Evolutionary conservation across 495 filamentous ascomycete genomes (phyloP).

Genomic region (Cercophora samala): DNA sequence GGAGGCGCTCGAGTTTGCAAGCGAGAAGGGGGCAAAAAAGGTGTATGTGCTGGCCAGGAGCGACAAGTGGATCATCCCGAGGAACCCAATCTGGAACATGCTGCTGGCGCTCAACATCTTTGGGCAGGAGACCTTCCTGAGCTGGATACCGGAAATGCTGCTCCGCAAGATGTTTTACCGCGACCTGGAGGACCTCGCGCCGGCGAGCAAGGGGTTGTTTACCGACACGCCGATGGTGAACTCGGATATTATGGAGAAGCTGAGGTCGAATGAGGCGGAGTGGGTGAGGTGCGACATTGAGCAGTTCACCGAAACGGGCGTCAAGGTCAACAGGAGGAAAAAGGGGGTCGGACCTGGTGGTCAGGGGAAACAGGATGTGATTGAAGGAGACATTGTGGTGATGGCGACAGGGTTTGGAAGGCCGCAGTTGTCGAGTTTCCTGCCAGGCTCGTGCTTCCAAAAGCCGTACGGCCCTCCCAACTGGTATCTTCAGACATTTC

Average conservation of each 20-base stretch:
- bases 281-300: slow-evolving; percentile 81
- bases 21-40: slow-evolving; percentile 58
- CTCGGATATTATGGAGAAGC: slow-evolving; percentile 70
- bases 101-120: slow-evolving; percentile 75
- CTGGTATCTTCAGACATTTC: slow-evolving; percentile 86
- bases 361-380: slow-evolving; percentile 58
- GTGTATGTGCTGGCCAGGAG: slow-evolving; percentile 71
- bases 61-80: slow-evolving; percentile 88
- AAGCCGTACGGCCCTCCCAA: slow-evolving; percentile 73
- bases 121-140: slow-evolving; percentile 68
- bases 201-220: slow-evolving; percentile 66
- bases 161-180: slow-evolving; percentile 81
- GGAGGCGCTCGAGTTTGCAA: slow-evolving; percentile 79
- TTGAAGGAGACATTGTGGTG: slow-evolving; percentile 72
- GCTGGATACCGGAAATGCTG: slow-evolving; percentile 73
- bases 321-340: slow-evolving; percentile 65
- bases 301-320: slow-evolving; percentile 58
- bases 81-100: slow-evolving; percentile 69
- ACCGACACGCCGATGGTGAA: slow-evolving; percentile 87
- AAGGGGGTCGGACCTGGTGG: slow-evolving; percentile 71
- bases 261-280: slow-evolving; percentile 68
- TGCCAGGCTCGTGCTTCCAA: slow-evolving; percentile 67
- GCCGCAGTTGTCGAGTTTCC: slow-evolving; percentile 62
- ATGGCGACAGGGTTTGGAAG: slow-evolving; percentile 81
- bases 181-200: slow-evolving; percentile 74